phyloP scores from a whole-genome alignment of 176 grass and related monocot species.

The Avena eriantha region DNA sequence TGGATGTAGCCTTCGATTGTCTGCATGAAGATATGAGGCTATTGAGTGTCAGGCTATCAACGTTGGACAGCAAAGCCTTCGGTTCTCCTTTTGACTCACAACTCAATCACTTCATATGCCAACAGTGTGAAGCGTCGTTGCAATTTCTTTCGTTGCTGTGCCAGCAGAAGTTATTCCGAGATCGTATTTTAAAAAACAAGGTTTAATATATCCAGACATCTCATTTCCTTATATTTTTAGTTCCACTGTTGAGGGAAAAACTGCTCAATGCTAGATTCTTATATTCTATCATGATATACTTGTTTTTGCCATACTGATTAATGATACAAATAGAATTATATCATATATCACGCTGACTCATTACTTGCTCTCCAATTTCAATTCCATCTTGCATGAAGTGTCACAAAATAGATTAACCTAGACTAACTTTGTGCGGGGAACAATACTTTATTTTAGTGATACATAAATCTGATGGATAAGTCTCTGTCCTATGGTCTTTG shows the following conservation, averaged over 20 bases:
- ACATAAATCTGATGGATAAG: too few species aligned
- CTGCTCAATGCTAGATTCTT: constrained; percentile 1
- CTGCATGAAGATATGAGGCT: constrained; percentile 84
- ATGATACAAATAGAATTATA: constrained; percentile 8
- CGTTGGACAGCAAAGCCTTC: constrained; percentile 45
- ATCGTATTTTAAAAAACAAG: constrained; percentile 90
- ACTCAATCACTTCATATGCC: constrained; percentile 74
- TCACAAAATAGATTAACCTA: background rate
- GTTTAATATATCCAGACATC: constrained; percentile 44
- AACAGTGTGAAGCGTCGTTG: constrained; percentile 88
- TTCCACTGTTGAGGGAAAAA: background rate
- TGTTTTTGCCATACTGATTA: constrained; percentile 15
- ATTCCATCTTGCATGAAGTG: constrained; percentile 23
- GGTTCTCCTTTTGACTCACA: constrained; percentile 50
- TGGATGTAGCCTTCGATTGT: constrained; percentile 89
- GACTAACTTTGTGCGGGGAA: background rate
- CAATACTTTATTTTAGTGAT: background rate
- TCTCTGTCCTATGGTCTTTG: too few species aligned
- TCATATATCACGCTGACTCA: background rate
- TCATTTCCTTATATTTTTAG: constrained; percentile 22
- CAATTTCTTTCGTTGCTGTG: constrained; percentile 92
- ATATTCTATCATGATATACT: constrained; percentile 19
- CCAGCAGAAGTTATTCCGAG: constrained; percentile 89
- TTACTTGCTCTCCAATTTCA: background rate
- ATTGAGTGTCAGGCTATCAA: constrained; percentile 58